Conservation (phyloP, 2,329 filamentous ascomycete genomes). For the Clonostachys sp. region DNA sequence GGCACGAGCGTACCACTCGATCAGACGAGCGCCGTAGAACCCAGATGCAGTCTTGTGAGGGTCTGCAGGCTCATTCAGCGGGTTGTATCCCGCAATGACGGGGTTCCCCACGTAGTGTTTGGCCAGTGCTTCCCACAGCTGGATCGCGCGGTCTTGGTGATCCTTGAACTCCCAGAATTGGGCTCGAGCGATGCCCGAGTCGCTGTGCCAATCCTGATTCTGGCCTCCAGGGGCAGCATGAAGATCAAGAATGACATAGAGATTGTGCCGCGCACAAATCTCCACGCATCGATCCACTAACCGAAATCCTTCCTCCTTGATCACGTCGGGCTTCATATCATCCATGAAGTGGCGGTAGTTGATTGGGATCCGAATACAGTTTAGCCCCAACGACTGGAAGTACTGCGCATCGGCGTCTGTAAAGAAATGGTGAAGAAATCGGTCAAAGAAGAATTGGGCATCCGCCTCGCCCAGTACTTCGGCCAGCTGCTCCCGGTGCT, state of each 20-base stretch:
- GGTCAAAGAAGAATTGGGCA: slow-evolving; percentile 56
- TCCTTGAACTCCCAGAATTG: slow-evolving; percentile 42
- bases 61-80: slow-evolving; percentile 23
- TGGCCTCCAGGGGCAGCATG: slow-evolving; percentile 39
- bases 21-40: slow-evolving; percentile 18
- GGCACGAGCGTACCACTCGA: slow-evolving; percentile 32
- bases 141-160: slow-evolving; percentile 36
- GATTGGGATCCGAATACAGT: slow-evolving; percentile 56
- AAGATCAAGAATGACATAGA: slow-evolving; percentile 39
- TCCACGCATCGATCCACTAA: slow-evolving; percentile 42
- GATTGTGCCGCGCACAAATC: slow-evolving; percentile 32
- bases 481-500: slow-evolving; percentile 48
- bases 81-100: slow-evolving; percentile 33
- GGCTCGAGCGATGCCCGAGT: slow-evolving; percentile 27
- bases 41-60: slow-evolving; percentile 13
- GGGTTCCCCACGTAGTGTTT: slow-evolving; percentile 34
- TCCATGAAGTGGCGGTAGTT: slow-evolving; percentile 56
- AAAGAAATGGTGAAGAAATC: slow-evolving; percentile 53
- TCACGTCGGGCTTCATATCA: slow-evolving; percentile 40
- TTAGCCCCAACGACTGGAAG: slow-evolving; percentile 49
- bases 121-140: slow-evolving; percentile 36
- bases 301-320: slow-evolving; percentile 42
- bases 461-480: slow-evolving; percentile 50
- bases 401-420: slow-evolving; percentile 53
- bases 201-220: slow-evolving; percentile 43